Evolutionary conservation across 2,329 filamentous ascomycete genomes (phyloP).

Genomic region (Tricladium varicosporioides): DNA sequence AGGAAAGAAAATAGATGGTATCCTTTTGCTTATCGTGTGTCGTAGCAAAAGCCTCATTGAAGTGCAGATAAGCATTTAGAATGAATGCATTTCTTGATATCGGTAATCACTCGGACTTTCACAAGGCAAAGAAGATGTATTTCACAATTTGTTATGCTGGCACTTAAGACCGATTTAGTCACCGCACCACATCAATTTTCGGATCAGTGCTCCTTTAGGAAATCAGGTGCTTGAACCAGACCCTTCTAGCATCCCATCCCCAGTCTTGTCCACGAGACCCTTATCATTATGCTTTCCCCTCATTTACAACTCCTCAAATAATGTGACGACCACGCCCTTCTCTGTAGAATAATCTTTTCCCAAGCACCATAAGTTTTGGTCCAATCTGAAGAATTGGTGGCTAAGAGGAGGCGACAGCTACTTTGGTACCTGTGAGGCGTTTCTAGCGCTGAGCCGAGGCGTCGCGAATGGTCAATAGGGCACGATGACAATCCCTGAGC

Average conservation of each 20-base stretch:
- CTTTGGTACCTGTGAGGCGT: too few species aligned
- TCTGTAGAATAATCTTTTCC: too few species aligned
- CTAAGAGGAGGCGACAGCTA: too few species aligned
- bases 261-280: not conserved
- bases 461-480: not conserved
- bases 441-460: too few species aligned
- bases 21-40: not conserved
- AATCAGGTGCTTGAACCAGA: too few species aligned
- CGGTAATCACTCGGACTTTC: slow-evolving; percentile 12
- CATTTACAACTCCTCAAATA: not conserved
- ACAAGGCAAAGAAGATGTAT: slow-evolving; percentile 11
- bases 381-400: too few species aligned
- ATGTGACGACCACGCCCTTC: too few species aligned
- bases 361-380: too few species aligned
- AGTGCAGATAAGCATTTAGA: not conserved
- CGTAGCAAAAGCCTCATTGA: not conserved
- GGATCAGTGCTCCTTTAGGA: too few species aligned
- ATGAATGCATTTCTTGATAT: not conserved
- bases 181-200: too few species aligned
- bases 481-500: not conserved
- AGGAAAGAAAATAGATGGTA: slow-evolving; percentile 20
- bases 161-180: not conserved
- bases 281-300: not conserved
- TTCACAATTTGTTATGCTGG: too few species aligned
- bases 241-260: too few species aligned